phyloP scores from a whole-genome alignment of 129 eudicot species.

The Flaveria linearis region DNA sequence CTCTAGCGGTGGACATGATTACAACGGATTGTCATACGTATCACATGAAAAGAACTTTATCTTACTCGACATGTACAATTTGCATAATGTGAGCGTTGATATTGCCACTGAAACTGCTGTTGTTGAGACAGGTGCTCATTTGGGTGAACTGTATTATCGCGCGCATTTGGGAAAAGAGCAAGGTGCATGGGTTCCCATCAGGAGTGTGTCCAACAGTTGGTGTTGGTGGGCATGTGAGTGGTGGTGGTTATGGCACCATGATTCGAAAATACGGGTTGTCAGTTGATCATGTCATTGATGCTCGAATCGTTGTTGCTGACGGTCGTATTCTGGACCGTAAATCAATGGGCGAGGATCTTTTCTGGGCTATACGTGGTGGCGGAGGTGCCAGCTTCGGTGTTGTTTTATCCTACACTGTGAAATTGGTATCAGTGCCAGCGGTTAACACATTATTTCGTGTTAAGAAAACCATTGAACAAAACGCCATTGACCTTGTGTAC shows the following conservation, averaged over 20 bases:
- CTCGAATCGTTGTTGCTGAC: background rate
- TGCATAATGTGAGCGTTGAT: conserved; percentile 7
- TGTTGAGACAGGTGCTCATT: conserved; percentile 15
- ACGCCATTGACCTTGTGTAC: background rate
- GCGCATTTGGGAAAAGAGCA: conserved; percentile 23
- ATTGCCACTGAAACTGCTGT: conserved; percentile 9
- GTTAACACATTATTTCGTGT: conserved; percentile 9
- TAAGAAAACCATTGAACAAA: background rate
- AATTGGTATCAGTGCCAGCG: background rate
- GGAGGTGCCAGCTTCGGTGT: conserved; percentile 30
- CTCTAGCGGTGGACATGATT: conserved; percentile 30
- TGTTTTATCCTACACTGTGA: conserved; percentile 20
- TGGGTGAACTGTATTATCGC: conserved; percentile 21
- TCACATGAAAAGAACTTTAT: conserved; percentile 21
- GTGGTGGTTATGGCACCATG: conserved; percentile 30
- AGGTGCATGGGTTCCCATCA: conserved; percentile 24
- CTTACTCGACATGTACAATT: conserved; percentile 18
- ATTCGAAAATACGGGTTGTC: conserved; percentile 27
- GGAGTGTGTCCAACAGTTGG: conserved; percentile 23
- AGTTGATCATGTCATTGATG: conserved; percentile 26
- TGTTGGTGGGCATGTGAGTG: conserved; percentile 27
- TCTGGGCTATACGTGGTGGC: conserved; percentile 27
- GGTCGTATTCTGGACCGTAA: conserved; percentile 14
- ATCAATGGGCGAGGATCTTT: conserved; percentile 29
- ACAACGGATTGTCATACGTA: conserved; percentile 17